Conservation (phyloP, 192 early-diverging fungal genomes). For the Coemansia sp. region DNA sequence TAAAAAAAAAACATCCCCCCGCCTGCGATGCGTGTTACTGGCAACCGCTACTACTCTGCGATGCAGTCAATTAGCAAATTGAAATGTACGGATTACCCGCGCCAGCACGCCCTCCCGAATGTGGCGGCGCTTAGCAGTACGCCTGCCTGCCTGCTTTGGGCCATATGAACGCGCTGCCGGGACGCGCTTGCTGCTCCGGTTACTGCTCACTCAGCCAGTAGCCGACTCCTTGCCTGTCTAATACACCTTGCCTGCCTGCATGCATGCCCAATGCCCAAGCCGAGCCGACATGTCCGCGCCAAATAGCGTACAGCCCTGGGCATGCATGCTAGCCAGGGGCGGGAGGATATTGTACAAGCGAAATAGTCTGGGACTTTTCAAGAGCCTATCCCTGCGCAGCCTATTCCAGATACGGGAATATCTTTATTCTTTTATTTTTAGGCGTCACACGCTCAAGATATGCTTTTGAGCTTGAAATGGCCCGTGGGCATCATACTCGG, state of each 20-base stretch:
- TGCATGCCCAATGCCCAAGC: background rate
- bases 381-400: background rate
- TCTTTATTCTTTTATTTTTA: background rate
- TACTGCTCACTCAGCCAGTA: background rate
- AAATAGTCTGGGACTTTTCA: constrained; percentile 8
- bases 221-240: constrained; percentile 5
- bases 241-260: constrained; percentile 9
- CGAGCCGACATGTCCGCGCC: background rate
- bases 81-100: constrained; percentile 5
- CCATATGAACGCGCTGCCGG: background rate
- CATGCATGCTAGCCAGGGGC: too few species aligned
- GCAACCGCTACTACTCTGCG: constrained; percentile 1
- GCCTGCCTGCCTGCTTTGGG: background rate
- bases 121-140: constrained; percentile 6
- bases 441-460: background rate
- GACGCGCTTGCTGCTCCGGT: constrained; percentile 1
- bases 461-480: background rate
- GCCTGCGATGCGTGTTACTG: constrained; percentile 6
- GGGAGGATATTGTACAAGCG: background rate
- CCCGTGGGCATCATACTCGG: background rate
- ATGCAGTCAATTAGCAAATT: background rate
- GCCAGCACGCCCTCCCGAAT: constrained; percentile 4
- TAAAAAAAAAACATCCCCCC: background rate
- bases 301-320: background rate
- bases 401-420: constrained; percentile 9